These are phyloP conservation scores for Zymoseptoria ardabiliae DNA, from an alignment of 2,329 filamentous ascomycete species.

Conservation along the genomic window DNA sequence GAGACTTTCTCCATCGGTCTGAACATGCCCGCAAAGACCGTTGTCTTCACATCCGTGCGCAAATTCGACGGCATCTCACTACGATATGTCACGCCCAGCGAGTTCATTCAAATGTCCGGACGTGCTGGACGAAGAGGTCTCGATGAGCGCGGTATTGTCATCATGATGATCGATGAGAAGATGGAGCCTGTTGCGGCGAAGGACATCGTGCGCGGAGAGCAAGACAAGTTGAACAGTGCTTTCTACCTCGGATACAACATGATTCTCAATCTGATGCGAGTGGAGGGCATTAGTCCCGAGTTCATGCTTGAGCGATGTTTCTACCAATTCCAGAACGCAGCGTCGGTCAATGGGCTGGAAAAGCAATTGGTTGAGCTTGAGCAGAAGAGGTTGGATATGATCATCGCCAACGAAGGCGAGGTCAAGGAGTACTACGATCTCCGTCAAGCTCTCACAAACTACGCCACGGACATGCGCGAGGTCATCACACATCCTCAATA, in stretches of 20 bases:
- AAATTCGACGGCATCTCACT: constrained; percentile 83
- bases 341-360: constrained; percentile 76
- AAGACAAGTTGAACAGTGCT: constrained; percentile 94
- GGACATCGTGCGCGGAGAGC: constrained; percentile 89
- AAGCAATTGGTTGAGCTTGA: constrained; percentile 75
- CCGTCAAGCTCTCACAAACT: constrained; percentile 72
- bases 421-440: constrained; percentile 94
- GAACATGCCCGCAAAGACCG: constrained; percentile 98
- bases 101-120: constrained; percentile 98
- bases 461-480: constrained; percentile 79
- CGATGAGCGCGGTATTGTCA: constrained; percentile 95
- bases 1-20: constrained; percentile 98
- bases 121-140: constrained; percentile 94
- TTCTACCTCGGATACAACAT: constrained; percentile 99
- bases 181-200: constrained; percentile 93
- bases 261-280: constrained; percentile 90
- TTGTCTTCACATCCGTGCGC: constrained; percentile 94
- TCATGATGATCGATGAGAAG: constrained; percentile 98
- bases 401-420: constrained; percentile 76
- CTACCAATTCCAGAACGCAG: constrained; percentile 94
- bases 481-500: constrained; percentile 91
- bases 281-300: constrained; percentile 98
- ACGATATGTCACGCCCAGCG: constrained; percentile 83
- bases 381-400: constrained; percentile 61
- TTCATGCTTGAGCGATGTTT: constrained; percentile 99